Evolutionary conservation across 352 stramenopile species (phyloP).

Genomic region (Phytophthora pini): DNA sequence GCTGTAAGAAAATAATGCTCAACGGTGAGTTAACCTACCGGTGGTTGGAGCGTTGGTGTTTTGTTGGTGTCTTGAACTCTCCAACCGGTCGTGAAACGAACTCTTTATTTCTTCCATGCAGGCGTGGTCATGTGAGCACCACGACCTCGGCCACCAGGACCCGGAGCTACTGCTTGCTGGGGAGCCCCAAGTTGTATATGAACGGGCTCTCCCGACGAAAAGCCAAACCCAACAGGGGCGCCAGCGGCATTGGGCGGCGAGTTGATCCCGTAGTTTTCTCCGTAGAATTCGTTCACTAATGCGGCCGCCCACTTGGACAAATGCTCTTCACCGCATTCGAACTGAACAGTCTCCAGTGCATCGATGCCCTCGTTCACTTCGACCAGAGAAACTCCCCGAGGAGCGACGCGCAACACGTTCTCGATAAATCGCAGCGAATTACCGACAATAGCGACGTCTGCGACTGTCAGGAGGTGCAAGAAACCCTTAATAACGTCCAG

Average conservation of each 20-base stretch:
- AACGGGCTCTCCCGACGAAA: constrained; percentile 18
- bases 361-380: constrained; percentile 78
- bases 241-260: constrained; percentile 49
- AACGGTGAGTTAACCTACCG: no score
- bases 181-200: constrained; percentile 30
- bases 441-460: constrained; percentile 74
- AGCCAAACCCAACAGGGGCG: constrained; percentile 6
- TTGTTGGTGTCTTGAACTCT: no score
- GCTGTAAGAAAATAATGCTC: no score
- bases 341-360: constrained; percentile 80
- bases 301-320: constrained; percentile 67
- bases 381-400: constrained; percentile 63
- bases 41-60: no score
- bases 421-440: constrained; percentile 84
- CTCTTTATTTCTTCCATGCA: constrained; percentile 23
- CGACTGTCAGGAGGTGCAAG: constrained; percentile 58
- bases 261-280: constrained; percentile 81
- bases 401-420: constrained; percentile 69
- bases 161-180: constrained; percentile 20
- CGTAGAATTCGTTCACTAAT: constrained; percentile 87
- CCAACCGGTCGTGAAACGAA: background rate
- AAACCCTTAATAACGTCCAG: constrained; percentile 67
- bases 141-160: constrained; percentile 53
- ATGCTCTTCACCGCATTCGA: constrained; percentile 64
- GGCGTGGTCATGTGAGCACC: constrained; percentile 25